A percentile compares a stretch with the other conserved stretches of the same genome.
Evolutionary conservation across 2,329 filamentous ascomycete genomes (phyloP).

Genomic region (Triangularia setosa): DNA sequence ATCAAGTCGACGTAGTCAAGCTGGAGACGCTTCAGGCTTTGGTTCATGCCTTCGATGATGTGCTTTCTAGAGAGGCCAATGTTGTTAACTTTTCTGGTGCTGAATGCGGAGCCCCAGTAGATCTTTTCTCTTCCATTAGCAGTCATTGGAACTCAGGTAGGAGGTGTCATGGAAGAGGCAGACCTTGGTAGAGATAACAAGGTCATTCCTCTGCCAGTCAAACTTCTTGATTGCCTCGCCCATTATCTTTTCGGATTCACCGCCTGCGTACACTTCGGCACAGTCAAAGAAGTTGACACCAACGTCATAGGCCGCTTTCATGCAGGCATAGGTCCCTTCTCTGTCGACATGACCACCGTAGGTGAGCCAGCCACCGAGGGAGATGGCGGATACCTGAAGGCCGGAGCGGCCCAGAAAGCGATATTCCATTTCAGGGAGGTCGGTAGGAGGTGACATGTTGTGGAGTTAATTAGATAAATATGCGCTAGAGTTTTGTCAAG

Average conservation of each 20-base stretch:
- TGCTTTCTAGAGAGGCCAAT: slow-evolving; percentile 49
- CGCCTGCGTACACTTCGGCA: slow-evolving; percentile 51
- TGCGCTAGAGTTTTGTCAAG: not conserved
- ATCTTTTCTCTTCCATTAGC: slow-evolving; percentile 49
- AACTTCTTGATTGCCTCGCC: slow-evolving; percentile 50
- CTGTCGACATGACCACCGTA: slow-evolving; percentile 69
- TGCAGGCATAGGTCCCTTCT: slow-evolving; percentile 49
- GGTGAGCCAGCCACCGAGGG: slow-evolving; percentile 67
- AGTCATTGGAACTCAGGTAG: slow-evolving; percentile 31
- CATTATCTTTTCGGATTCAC: slow-evolving; percentile 49
- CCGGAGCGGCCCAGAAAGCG: slow-evolving; percentile 69
- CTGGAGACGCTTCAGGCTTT: slow-evolving; percentile 53
- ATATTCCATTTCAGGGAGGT: slow-evolving; percentile 57
- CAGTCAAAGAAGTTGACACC: slow-evolving; percentile 64
- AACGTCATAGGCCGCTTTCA: slow-evolving; percentile 58
- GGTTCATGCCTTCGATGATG: slow-evolving; percentile 54
- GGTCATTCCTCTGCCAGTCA: slow-evolving; percentile 50
- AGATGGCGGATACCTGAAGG: slow-evolving; percentile 68
- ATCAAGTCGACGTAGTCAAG: slow-evolving; percentile 63
- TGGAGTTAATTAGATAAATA: not conserved
- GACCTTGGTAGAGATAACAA: slow-evolving; percentile 52
- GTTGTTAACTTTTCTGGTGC: slow-evolving; percentile 54
- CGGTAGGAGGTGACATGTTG: slow-evolving; percentile 24
- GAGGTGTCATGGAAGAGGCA: not conserved
- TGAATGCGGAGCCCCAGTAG: slow-evolving; percentile 55